Base-by-base conservation (phyloP, 2,329 filamentous ascomycete species). In the Fonsecaea nubica region DNA sequence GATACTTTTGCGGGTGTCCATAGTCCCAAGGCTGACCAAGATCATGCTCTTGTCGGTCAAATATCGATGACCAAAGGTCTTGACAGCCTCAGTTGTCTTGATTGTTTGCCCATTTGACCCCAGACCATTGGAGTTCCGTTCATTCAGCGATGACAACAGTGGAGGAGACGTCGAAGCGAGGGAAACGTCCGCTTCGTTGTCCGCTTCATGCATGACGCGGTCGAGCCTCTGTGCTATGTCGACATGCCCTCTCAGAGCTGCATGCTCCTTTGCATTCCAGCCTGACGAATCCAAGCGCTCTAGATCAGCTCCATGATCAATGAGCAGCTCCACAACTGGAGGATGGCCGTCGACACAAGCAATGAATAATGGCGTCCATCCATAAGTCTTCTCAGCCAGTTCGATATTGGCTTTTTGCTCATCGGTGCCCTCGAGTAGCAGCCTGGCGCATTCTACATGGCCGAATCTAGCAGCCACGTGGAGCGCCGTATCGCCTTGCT, bases 11-110 rank as follows among this genome's bases (percentile, higher is more conserved):
- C 93, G 88, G 80, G 92, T 91, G 76, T 99, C 95, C 92, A 97
- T 97, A 0, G 92, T 94, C 0, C 95, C 95, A 8, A 99, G 82
- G 74, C 92, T 97, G 73, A 99, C 93, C 57, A 98, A 84, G 3
- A 99, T 87, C 83, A 99, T 89, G 69, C 92, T 92, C 74, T 96
- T 90, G 59, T 96, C 88, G 18, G 89, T 96, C 58, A 99, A 85
- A 79, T 98, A 99, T 62, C 94, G 89, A 82, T 99, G 95, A 63
- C 95, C 95, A 78, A 98, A 99, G 0, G 92, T 92, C 79, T 98
- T 98, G 71, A 98, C 87, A 4, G 93, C 90, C 70, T 97, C 92
- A 2, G 89, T 82, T 6, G 84, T 80, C 58, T 88, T 84, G 5
- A 83, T 77, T 21, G 77, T 63, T 7, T 74, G 69, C 38, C 71